A percentile compares a stretch with the other conserved stretches of the same genome.
Conservation (phyloP, 2,329 filamentous ascomycete genomes). For the Botrytis squamosa region DNA sequence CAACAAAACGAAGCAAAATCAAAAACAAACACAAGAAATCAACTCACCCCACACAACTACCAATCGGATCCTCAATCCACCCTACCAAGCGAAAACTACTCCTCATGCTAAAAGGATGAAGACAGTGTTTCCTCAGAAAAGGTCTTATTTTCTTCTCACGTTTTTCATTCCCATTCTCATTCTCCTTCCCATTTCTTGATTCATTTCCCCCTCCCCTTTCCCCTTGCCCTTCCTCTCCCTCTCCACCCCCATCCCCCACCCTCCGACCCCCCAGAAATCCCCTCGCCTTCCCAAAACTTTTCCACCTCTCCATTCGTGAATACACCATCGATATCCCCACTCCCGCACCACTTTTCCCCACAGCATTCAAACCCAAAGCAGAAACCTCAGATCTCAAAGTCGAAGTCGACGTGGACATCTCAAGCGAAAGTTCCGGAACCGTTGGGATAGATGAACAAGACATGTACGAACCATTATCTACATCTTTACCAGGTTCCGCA, state of each 20-base stretch:
- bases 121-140: neutral
- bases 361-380: accelerated
- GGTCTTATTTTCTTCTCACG: neutral
- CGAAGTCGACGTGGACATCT: no score
- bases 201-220: no score
- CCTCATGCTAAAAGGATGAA: conserved; percentile 4
- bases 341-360: no score
- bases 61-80: conserved; percentile 1
- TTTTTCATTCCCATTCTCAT: neutral
- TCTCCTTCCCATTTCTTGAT: no score
- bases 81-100: neutral
- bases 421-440: neutral
- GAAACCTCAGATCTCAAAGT: neutral
- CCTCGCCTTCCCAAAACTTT: neutral
- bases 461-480: neutral
- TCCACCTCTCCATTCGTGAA: neutral
- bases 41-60: neutral
- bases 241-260: accelerated
- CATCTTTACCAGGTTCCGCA: neutral
- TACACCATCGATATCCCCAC: neutral
- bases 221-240: no score
- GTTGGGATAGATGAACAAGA: neutral
- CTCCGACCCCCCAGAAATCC: neutral
- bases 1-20: neutral
- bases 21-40: neutral